Base-by-base conservation (phyloP, 768 basidiomycete genomes). In the Exsudoporus frostii region DNA sequence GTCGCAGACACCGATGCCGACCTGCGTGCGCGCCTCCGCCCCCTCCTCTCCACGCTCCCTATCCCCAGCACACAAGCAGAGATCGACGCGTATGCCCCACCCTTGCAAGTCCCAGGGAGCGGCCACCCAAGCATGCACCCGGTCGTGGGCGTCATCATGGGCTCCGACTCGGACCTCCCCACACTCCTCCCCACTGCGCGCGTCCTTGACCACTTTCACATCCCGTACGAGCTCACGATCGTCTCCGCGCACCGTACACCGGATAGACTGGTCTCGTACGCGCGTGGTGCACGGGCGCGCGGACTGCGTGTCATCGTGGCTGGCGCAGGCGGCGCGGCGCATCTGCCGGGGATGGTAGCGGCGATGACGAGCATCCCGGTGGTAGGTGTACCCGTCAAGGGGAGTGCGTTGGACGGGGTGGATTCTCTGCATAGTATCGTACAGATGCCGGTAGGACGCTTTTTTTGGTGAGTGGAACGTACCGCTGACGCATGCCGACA, bases 331-430 rank as follows among this genome's bases (percentile, higher is more conserved):
- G 97, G 97, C 0, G 96, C 97, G 1, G 97, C 96, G 5, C 97
- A 99, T 73, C 74, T 99, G 2, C 97, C 97, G 0, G 97, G 97
- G 0, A 99, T 99, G 97, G 92, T 98, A 1, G 97, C 96, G 5
- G 87, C 91, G 19, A 85, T 97, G 87, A 96, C 94, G 0, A 77
- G 85, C 2, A 68, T 98, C 47, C 96, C 97, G 0, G 92, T 99
- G 0, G 83, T 99, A 30, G 96, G 97, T 13, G 97, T 99, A 0
- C 97, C 97, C 2, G 97, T 99, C 51, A 97, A 94, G 67, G 95
- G 92, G 11, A 93, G 92, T 67, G 79, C 85, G 0, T 77, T 98
- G 13, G 95, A 97, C 67, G 97, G 97, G 0, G 92, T 99, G 1
- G 97, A 98, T 71, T 93, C 92, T n/a, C 71, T 99, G 62, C 85